Percentiles rank a stretch among this genome's conserved stretches.
Conservation (phyloP, 2,329 filamentous ascomycete species). For the Cladophialophora psammophila region DNA sequence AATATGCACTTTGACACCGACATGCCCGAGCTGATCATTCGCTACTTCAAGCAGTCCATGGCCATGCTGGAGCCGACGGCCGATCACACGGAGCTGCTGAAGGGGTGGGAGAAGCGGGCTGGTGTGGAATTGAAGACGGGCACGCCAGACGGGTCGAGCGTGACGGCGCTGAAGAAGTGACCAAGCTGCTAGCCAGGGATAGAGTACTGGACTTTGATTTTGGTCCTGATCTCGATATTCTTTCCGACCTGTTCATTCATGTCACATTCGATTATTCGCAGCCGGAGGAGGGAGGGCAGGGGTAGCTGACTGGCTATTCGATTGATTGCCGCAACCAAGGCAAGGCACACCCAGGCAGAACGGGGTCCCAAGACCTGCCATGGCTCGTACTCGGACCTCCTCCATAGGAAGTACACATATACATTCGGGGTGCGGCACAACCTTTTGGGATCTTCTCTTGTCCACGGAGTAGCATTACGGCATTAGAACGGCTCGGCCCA, state of each 20-base stretch:
- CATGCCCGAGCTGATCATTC: constrained; percentile 34
- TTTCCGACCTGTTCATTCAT: not conserved
- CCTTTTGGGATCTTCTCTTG: not conserved
- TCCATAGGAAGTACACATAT: not conserved
- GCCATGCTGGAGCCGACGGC: constrained; percentile 27
- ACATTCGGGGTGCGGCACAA: not conserved
- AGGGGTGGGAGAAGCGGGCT: constrained; percentile 34
- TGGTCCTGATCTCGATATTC: not conserved
- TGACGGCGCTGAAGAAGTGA: constrained; percentile 34
- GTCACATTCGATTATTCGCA: not conserved
- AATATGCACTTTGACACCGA: constrained; percentile 30
- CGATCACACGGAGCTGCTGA: constrained; percentile 35
- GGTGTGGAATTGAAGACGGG: constrained; percentile 31
- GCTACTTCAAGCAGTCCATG: constrained; percentile 39
- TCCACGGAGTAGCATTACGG: not conserved
- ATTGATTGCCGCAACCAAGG: not conserved
- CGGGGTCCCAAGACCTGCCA: not conserved
- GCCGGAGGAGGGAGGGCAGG: not conserved
- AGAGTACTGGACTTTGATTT: not conserved
- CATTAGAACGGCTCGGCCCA: not conserved
- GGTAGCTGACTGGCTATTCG: no score
- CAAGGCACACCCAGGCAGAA: not conserved
- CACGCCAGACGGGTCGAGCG: constrained; percentile 26
- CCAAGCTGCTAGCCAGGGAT: not conserved
- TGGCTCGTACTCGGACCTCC: not conserved